A percentile compares a stretch with the other conserved stretches of the same genome.
Evolutionary conservation across 108 stramenopile genomes (phyloP).

Genomic region (Fragilariopsis cylindrus): DNA sequence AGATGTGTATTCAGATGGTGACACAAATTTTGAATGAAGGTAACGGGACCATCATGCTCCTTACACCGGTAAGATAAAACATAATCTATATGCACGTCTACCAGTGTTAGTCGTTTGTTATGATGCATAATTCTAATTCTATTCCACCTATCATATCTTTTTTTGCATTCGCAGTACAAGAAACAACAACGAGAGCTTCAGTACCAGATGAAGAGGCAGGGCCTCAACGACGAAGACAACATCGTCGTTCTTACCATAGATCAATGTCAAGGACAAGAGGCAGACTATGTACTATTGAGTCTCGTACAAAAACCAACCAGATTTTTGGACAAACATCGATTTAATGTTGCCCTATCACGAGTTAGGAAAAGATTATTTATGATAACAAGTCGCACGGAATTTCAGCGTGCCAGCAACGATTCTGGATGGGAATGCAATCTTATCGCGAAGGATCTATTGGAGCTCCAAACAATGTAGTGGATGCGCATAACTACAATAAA

Average conservation of each 20-base stretch:
- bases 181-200: slow-evolving; percentile 47
- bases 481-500: no score
- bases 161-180: slow-evolving; percentile 30
- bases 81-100: no score
- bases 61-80: slow-evolving; percentile 44
- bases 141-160: neutral
- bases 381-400: slow-evolving; percentile 28
- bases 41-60: slow-evolving; percentile 30
- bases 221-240: neutral
- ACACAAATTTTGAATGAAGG: slow-evolving; percentile 11
- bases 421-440: slow-evolving; percentile 35
- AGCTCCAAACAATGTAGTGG: neutral
- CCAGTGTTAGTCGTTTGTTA: neutral
- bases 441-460: slow-evolving; percentile 37
- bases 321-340: slow-evolving; percentile 38
- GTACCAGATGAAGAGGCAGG: slow-evolving; percentile 19
- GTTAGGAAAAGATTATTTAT: slow-evolving; percentile 40
- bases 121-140: neutral
- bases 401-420: slow-evolving; percentile 28
- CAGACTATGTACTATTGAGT: slow-evolving; percentile 45
- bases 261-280: slow-evolving; percentile 53
- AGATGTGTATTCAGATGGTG: slow-evolving; percentile 28
- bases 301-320: slow-evolving; percentile 39
- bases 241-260: slow-evolving; percentile 40
- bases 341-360: slow-evolving; percentile 51